Evolutionary conservation across 2,329 filamentous ascomycete species (phyloP), one percentile per base, ranked within the genome.

Genomic region (Claviceps citrina): DNA sequence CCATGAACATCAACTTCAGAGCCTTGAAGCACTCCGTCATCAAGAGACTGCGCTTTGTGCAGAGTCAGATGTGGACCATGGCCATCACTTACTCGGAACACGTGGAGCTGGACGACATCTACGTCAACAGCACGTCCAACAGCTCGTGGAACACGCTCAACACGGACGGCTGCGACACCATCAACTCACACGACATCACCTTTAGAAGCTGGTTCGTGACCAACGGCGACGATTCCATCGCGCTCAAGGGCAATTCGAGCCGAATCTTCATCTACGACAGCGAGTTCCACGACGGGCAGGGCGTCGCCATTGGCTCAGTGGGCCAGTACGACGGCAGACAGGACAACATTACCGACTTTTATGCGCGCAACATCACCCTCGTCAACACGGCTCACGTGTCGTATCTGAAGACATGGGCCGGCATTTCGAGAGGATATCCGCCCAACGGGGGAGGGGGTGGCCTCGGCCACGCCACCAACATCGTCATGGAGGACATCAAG

Each of bases 61-160:
- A 71, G 44, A 70, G 65, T 44, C 72, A 76, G 54, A 76, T 77
- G 72, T 77, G 73, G 65, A 68, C 68, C 0, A 67, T 75, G 62
- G 66, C 67, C 1, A 61, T 73, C 24, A 68, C 67, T 8, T 55
- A 67, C 49, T 67, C 66, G 3, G 44, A 63, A 6, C 54, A 67
- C 36, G 54, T 68, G 2, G 53, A 67, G 0, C 56, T 75, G 6
- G 58, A 68, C 37, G 61, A 68, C 43, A 70, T 75, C 4, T 68
- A 64, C 44, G 62, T 73, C 40, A 73, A 73, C 54, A 73, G 63
- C 50, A 66, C 63, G 0, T 60, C 57, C 0, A 46, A 39, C 9
- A 53, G 49, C 37, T 39, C 49, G 39, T 53, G 55, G 46, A 55
- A 46, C 44, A 58, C 56, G 0, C 52, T 59, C 41, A 62, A 61